Conservation (phyloP, 129 eudicot genomes). For the Escallonia rubra region DNA sequence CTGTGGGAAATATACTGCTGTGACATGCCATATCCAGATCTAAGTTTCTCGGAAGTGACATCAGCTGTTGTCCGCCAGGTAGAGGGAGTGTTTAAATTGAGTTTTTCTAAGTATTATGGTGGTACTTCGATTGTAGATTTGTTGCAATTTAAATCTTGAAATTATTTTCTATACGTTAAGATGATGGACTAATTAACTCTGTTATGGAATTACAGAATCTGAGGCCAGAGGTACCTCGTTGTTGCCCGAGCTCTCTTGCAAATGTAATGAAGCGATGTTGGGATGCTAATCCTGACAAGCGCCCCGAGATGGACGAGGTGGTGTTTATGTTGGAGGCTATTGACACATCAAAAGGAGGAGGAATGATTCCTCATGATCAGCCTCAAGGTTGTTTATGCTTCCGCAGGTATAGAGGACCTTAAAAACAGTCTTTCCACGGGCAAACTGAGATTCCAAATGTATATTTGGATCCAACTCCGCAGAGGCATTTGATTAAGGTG, state of each 20-base stretch:
- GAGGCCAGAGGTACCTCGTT: slow-evolving; percentile 94
- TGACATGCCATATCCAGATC: slow-evolving; percentile 96
- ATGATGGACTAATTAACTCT: neutral
- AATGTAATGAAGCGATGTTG: slow-evolving; percentile 85
- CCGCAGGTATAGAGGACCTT: slow-evolving; percentile 60
- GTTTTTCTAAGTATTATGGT: neutral
- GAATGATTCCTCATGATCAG: slow-evolving; percentile 80
- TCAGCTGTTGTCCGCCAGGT: slow-evolving; percentile 94
- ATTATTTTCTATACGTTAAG: neutral
- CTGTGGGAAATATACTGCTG: slow-evolving; percentile 95
- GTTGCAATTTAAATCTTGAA: too few relatives aligned
- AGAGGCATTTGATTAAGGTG: neutral
- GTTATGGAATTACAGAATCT: slow-evolving; percentile 43
- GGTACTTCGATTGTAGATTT: neutral
- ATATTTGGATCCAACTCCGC: too few relatives aligned
- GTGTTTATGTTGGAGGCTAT: slow-evolving; percentile 79
- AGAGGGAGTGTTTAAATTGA: neutral
- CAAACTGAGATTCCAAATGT: too few relatives aligned
- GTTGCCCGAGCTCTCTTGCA: slow-evolving; percentile 81
- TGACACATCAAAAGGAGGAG: slow-evolving; percentile 86
- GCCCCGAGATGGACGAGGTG: slow-evolving; percentile 91
- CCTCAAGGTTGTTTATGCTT: slow-evolving; percentile 73
- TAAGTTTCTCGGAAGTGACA: slow-evolving; percentile 90
- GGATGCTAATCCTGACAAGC: slow-evolving; percentile 82
- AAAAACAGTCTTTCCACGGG: neutral